Conservation (phyloP, 768 basidiomycete species). For the Filobasidium floriforme region DNA sequence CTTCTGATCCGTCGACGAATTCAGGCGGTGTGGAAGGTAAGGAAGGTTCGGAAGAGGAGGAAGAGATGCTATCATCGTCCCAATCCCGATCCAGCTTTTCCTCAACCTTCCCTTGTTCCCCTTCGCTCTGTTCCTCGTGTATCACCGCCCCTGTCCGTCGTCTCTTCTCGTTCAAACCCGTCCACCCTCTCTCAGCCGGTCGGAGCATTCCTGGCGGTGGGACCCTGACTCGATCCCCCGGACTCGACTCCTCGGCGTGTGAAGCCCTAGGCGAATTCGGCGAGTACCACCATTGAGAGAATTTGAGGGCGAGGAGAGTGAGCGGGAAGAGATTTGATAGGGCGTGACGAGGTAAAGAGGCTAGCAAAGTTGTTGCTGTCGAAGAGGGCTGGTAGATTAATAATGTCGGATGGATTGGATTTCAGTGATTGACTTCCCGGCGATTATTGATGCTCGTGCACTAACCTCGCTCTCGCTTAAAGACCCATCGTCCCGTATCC, state of each 20-base stretch:
- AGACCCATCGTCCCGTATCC: constrained; percentile 56
- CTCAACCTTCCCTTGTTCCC: constrained; percentile 11
- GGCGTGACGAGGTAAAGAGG: constrained; percentile 23
- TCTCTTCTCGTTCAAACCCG: constrained; percentile 12
- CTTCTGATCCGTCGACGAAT: constrained; percentile 29
- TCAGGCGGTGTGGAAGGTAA: constrained; percentile 12
- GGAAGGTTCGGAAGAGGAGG: constrained; percentile 10
- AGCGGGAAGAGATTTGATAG: constrained; percentile 55
- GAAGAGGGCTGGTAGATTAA: constrained; percentile 1
- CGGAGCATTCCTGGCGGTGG: constrained; percentile 17
- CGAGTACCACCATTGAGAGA: constrained; percentile 99
- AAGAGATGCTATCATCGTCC: constrained; percentile 3
- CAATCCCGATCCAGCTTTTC: background rate
- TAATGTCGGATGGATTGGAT: too few relatives aligned
- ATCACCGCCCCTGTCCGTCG: background rate
- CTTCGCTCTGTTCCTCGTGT: background rate
- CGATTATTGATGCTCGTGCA: background rate
- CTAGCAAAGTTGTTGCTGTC: background rate
- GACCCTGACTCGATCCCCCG: constrained; percentile 11
- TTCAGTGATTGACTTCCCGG: background rate
- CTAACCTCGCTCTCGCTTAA: constrained; percentile 18
- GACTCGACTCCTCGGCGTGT: background rate
- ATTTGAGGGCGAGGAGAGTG: constrained; percentile 89
- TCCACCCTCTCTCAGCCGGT: constrained; percentile 13
- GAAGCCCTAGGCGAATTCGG: constrained; percentile 69